Base-by-base conservation (phyloP, 768 basidiomycete species). In the Austroboletus eburneus region DNA sequence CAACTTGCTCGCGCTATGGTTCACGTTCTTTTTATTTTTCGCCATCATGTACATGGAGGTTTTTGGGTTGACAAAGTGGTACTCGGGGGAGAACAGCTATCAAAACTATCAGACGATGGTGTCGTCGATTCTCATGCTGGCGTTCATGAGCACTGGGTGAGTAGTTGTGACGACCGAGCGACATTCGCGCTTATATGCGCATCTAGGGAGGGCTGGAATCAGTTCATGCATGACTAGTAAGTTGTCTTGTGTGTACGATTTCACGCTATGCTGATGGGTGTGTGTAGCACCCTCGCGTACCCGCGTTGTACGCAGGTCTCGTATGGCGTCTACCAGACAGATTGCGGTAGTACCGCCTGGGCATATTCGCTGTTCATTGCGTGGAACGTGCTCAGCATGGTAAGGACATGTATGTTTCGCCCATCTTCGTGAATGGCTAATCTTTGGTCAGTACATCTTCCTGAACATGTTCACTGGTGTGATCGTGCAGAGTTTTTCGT, bases 401-500 rank as follows among this genome's bases (percentile, higher is more conserved):
- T 91, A 57, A 45, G 57, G 5, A 1, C 30, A 39, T n/a, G 13
- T 30, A 32, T 10, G 29, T 13, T 5, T 17, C 20, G 55, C 74
- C 62, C 9, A 20, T 38, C 17, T 13, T 16, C n/a, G 32, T 14
- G 2, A 21, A 33, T 2, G 17, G 9, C 14, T 48, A 39, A 44
- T 29, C 34, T 45, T 9, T 18, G 21, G 22, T 5, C 62, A 94
- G 93, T 96, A 93, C 65, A 93, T 97, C 58, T 93, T 97, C 65
- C 79, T 88, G 53, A 96, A 95, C 69, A 82, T 96, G 83, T 94
- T 94, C 64, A 93, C 91, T 67, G 91, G 89, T 87, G 89, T 94
- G 50, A 85, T 95, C 44, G 93, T 95, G 55, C 87, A 97, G 67
- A 93, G 86, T 61, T 97, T 98, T 67, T 90, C 91, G 17, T 96